These are phyloP conservation scores for Silybum marianum DNA, from an alignment of 129 eudicot species.

Conservation along the genomic window DNA sequence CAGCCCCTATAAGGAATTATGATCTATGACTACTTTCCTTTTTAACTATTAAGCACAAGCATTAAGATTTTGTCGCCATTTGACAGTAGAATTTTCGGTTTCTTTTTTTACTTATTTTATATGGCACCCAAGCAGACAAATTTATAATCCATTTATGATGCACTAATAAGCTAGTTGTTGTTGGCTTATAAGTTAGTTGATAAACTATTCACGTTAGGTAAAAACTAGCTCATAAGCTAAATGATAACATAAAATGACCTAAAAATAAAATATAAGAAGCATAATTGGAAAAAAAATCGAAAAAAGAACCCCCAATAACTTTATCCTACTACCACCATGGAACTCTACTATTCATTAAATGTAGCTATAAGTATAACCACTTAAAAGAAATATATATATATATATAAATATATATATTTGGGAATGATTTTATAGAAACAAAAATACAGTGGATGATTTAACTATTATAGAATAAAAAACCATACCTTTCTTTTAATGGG, in stretches of 20 bases:
- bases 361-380: neutral
- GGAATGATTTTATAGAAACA: neutral
- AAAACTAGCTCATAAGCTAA: neutral
- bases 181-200: neutral
- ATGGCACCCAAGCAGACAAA: constrained; percentile 7
- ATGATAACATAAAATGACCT: neutral
- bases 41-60: neutral
- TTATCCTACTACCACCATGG: constrained; percentile 11
- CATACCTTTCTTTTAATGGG: constrained; percentile 84
- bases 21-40: neutral
- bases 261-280: neutral
- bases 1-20: neutral
- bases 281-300: neutral
- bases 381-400: neutral
- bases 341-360: constrained; percentile 1
- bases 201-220: neutral
- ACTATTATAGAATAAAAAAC: neutral
- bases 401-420: neutral
- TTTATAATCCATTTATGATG: neutral
- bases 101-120: constrained; percentile 2
- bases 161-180: neutral
- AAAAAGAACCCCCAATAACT: too few species aligned
- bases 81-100: neutral
- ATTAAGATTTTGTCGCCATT: neutral
- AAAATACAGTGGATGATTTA: neutral